phyloP scores from a whole-genome alignment of 2,329 filamentous ascomycete genomes.

The Paracamarosporium sp. region DNA sequence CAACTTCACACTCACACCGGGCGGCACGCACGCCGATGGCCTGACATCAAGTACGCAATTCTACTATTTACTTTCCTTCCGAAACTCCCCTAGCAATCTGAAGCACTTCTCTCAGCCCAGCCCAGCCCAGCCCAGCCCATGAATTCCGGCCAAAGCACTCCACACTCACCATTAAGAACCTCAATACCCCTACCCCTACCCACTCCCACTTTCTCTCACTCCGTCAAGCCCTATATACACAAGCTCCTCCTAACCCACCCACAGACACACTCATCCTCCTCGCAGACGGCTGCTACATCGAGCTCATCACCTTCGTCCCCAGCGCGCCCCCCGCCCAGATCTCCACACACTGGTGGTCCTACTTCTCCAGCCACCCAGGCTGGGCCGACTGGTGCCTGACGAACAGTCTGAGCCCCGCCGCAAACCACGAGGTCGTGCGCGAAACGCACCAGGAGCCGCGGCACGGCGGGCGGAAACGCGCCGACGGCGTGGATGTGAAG shows the following conservation, averaged over 20 bases:
- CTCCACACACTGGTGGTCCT: conserved; percentile 64
- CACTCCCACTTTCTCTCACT: background rate
- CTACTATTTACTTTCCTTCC: background rate
- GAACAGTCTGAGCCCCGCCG: conserved; percentile 12
- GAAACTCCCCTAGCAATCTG: background rate
- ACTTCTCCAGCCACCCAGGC: conserved; percentile 56
- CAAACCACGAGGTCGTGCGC: conserved; percentile 18
- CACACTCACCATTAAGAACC: no score
- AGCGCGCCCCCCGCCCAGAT: conserved; percentile 43
- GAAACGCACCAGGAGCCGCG: conserved; percentile 58
- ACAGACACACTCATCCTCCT: conserved; percentile 66
- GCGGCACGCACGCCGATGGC: conserved; percentile 67
- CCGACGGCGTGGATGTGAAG: conserved; percentile 63
- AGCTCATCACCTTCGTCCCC: conserved; percentile 68
- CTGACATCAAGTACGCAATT: conserved; percentile 56
- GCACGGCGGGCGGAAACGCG: conserved; percentile 60
- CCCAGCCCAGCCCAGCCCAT: no score
- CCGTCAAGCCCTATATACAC: background rate
- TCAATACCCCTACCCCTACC: background rate
- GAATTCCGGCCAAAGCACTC: no score
- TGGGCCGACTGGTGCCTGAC: conserved; percentile 67
- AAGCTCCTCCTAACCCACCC: conserved; percentile 32
- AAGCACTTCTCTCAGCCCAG: no score
- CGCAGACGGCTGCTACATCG: conserved; percentile 69
- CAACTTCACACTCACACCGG: conserved; percentile 65